Percentiles rank a stretch among this genome's conserved stretches.
Conservation (phyloP, 2,329 filamentous ascomycete species). For the Lecanicillium sp. region DNA sequence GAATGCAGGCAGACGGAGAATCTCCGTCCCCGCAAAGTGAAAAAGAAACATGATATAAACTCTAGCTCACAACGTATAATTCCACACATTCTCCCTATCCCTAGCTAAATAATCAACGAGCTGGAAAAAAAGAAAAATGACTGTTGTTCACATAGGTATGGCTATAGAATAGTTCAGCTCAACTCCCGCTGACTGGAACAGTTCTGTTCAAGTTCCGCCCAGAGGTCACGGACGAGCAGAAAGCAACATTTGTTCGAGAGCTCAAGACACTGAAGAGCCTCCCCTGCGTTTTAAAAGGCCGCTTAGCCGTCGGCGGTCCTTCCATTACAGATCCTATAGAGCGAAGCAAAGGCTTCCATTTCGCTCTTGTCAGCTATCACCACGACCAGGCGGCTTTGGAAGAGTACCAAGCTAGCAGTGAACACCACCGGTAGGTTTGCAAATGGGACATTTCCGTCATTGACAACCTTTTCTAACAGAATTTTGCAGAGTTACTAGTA, state of each 20-base stretch:
- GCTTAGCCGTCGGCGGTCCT: slow-evolving; percentile 43
- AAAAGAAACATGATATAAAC: no score
- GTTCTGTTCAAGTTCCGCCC: slow-evolving; percentile 42
- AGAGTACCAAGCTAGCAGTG: slow-evolving; percentile 43
- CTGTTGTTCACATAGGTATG: slow-evolving; percentile 4
- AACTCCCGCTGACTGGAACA: slow-evolving; percentile 12
- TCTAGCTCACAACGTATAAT: no score
- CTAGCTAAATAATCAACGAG: background rate
- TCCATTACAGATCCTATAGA: slow-evolving; percentile 44
- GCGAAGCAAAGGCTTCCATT: slow-evolving; percentile 45
- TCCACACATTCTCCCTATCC: no score
- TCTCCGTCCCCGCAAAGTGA: no score
- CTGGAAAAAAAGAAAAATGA: background rate
- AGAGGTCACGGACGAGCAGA: slow-evolving; percentile 32
- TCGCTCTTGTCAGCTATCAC: slow-evolving; percentile 44
- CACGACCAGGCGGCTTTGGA: slow-evolving; percentile 34
- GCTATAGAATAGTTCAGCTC: background rate
- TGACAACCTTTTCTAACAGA: background rate
- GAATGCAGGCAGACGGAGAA: no score
- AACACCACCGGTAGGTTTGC: slow-evolving; percentile 38
- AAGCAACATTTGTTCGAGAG: slow-evolving; percentile 35
- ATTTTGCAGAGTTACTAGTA: slow-evolving; percentile 37
- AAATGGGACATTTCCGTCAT: no score
- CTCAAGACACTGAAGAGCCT: slow-evolving; percentile 41
- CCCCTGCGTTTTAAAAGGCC: slow-evolving; percentile 38